Conservation (phyloP, 345 rosid genomes). For the Camelina sativa region DNA sequence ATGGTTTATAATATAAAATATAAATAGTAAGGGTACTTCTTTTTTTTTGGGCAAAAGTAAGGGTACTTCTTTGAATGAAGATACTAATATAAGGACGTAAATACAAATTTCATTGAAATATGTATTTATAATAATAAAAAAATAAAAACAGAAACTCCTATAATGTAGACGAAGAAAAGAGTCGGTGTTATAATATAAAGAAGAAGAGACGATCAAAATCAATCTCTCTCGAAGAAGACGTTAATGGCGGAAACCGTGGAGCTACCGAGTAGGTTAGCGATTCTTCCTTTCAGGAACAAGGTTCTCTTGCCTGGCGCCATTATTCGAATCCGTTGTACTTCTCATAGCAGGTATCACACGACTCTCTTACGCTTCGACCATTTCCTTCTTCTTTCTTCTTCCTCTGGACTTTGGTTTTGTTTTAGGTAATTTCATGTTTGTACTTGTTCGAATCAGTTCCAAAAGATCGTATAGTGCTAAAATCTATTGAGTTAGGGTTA, state of each 20-base stretch:
- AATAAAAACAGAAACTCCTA: neutral
- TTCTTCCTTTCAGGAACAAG: conserved; percentile 96
- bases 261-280: conserved; percentile 86
- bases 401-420: conserved; percentile 19
- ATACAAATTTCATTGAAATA: neutral
- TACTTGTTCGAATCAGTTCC: conserved; percentile 11
- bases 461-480: neutral
- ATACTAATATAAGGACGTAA: conserved; percentile 6
- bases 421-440: neutral
- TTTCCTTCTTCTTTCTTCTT: neutral
- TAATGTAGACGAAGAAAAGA: conserved; percentile 31
- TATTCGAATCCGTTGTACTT: conserved; percentile 98
- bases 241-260: conserved; percentile 93
- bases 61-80: neutral
- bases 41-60: no score
- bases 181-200: conserved; percentile 20
- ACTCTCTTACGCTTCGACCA: conserved; percentile 25
- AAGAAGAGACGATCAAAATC: conserved; percentile 27
- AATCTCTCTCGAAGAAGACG: conserved; percentile 9
- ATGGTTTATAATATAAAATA: neutral
- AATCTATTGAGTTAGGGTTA: conserved; percentile 15
- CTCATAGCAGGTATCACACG: conserved; percentile 72
- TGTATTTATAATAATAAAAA: neutral
- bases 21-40: neutral
- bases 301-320: conserved; percentile 98